Evolutionary conservation across 352 stramenopile species (phyloP), one percentile per base, ranked within the genome.

Genomic region (Globisporangium nagaii): DNA sequence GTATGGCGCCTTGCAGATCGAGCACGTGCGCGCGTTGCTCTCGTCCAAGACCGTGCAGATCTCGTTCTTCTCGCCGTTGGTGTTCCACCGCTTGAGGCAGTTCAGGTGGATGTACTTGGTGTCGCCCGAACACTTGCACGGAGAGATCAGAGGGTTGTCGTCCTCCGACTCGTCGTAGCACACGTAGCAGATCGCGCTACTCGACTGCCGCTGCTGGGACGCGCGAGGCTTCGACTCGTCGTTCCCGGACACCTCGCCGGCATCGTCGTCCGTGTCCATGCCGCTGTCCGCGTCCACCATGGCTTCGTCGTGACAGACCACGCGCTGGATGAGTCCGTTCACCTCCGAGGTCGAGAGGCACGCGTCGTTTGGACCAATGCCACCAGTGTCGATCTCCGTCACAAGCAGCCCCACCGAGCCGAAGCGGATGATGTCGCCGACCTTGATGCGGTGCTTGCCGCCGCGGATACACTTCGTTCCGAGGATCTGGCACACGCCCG

Each of bases 31-130:
- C 32, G 81, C 81, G 62, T 92, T 90, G 59, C 72, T 87, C 57
- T 92, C 81, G 54, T 94, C 81, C 30, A 92, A 55, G 17, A 94
- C 84, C 3, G 84, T 88, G 53, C 84, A 94, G 62, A 94, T 91
- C 60, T 94, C 81, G 45, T 94, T 92, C 70, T 92, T 92, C 59
- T 94, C 84, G 15, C 81, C 81, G 57, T 94, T 94, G 15, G 81
- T 94, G 71, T 98, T 96, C 90, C 91, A 98, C 44, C 96, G 94
- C 53, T 96, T 94, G 27, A 98, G 77, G 60, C 93, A 98, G 61
- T 97, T 96, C 9, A 98, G 75, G 52, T 98, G 93, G 19, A 98
- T 96, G 78, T 97, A 97, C 64, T 96, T 95, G 35, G 93, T 98
- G 66, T 98, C 93, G 17, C 93, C 93, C 58, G 79, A 93, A 58